Evolutionary conservation across 192 early-diverging fungal genomes (phyloP), one percentile per base, ranked within the genome.

Genomic region (Umbelopsis sp.): DNA sequence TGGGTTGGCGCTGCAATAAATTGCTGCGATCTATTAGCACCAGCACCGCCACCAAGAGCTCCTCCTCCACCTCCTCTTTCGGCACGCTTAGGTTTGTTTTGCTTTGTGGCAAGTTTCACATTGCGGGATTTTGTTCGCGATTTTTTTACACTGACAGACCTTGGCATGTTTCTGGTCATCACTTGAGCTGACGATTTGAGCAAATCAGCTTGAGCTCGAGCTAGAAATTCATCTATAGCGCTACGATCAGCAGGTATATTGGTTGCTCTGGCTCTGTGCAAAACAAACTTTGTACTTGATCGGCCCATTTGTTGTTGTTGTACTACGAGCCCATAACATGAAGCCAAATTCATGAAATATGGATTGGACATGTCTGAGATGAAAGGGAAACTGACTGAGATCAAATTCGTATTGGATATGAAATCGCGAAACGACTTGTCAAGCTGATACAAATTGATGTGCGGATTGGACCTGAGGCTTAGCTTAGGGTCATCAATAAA

Each of bases 1-100:
- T 76, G 81, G 0, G 49, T 35, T n/a, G 83, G 72, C 11, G 51
- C 68, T 25, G 51, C 50, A 15, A 58, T 27, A 30, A 61, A 61
- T 8, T 22, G 30, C 4, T 8, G 2, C 3, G 55, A 61, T 61
- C 30, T 13, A 18, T 30, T 16, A 11, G 3, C 25, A 16, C 33
- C 55, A 61, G 15, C 21, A 15, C 25, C 15, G 2, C 4, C 16
- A 35, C 30, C 33, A 30, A 1, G 1, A 30, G 1, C 27, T 30
- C 27, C 21, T 35, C 25, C 15, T 4, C 4, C 30, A n/a, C 30
- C 33, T 4, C 27, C 27, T 12, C 15, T 35, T 15, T 27, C 33
- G 11, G 33, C 27, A 13, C 16, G 13, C 55, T 61, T 61, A 10
- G 30, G 37, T 41, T 6, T 41, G 37, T 10, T 10, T 35, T n/a